phyloP scores from a whole-genome alignment of 2,329 filamentous ascomycete genomes.

The Fusarium keratoplasticum region DNA sequence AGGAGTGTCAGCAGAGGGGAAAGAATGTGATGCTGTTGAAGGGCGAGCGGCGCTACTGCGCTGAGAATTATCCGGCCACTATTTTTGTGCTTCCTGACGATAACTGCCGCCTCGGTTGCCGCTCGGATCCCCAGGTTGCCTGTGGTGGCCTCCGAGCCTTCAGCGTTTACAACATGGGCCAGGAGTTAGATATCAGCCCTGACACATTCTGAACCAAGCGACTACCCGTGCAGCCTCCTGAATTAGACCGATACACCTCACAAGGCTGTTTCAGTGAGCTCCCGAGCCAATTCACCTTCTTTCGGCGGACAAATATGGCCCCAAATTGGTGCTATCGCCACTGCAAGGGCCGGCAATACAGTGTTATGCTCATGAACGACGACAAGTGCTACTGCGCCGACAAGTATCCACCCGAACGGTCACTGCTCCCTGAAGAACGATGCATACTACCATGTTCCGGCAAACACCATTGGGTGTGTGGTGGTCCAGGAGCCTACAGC shows the following conservation, averaged over 20 bases:
- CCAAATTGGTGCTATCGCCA: background rate
- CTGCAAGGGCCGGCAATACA: background rate
- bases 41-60: too few species aligned
- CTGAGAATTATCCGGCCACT: too few species aligned
- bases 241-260: background rate
- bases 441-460: background rate
- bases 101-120: too few species aligned
- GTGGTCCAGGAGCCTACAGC: background rate
- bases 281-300: background rate
- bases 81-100: too few species aligned
- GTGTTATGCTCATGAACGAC: background rate
- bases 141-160: too few species aligned
- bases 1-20: too few species aligned
- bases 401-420: background rate
- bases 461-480: background rate
- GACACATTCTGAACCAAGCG: too few species aligned
- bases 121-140: too few species aligned
- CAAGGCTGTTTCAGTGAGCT: constrained; percentile 2
- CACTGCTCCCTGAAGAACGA: background rate
- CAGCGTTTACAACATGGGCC: too few species aligned
- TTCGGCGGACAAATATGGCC: background rate
- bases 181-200: too few species aligned
- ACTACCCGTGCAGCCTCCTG: too few species aligned
- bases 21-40: too few species aligned
- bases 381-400: background rate